These are phyloP conservation scores for Galeopsis tetrahit DNA, from an alignment of 257 asterid species.

Conservation along the genomic window DNA sequence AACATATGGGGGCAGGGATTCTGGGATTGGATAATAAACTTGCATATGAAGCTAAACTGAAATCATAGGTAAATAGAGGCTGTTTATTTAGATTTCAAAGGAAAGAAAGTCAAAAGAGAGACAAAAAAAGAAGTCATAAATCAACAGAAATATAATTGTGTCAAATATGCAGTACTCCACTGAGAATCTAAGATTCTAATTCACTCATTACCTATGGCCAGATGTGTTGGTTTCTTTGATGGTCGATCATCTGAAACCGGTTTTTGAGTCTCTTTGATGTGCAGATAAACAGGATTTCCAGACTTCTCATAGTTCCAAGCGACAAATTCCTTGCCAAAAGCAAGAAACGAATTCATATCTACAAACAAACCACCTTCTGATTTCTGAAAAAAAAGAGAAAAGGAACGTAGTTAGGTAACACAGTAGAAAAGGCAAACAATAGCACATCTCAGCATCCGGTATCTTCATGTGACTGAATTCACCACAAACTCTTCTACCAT, in stretches of 20 bases:
- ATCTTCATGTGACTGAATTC: constrained; percentile 8
- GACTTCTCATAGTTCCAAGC: constrained; percentile 92
- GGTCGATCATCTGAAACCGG: constrained; percentile 87
- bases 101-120: not conserved
- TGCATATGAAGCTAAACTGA: not conserved
- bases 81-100: not conserved
- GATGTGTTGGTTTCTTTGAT: constrained; percentile 85
- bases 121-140: not conserved
- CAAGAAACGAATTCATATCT: constrained; percentile 89
- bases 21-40: not conserved
- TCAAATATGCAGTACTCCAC: constrained; percentile 6
- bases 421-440: constrained; percentile 6
- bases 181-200: constrained; percentile 3
- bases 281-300: constrained; percentile 87
- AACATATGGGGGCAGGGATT: constrained; percentile 12
- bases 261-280: constrained; percentile 72
- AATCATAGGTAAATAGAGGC: not conserved
- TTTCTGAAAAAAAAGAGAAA: constrained; percentile 54
- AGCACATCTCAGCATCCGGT: constrained; percentile 2
- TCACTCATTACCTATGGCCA: constrained; percentile 77
- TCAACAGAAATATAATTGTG: not conserved
- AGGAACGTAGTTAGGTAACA: not conserved
- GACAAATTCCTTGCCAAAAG: constrained; percentile 91
- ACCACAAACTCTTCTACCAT: constrained; percentile 13
- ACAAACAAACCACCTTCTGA: constrained; percentile 90